phyloP scores from a whole-genome alignment of 2,329 filamentous ascomycete species.

The Aspergillus ustus region DNA sequence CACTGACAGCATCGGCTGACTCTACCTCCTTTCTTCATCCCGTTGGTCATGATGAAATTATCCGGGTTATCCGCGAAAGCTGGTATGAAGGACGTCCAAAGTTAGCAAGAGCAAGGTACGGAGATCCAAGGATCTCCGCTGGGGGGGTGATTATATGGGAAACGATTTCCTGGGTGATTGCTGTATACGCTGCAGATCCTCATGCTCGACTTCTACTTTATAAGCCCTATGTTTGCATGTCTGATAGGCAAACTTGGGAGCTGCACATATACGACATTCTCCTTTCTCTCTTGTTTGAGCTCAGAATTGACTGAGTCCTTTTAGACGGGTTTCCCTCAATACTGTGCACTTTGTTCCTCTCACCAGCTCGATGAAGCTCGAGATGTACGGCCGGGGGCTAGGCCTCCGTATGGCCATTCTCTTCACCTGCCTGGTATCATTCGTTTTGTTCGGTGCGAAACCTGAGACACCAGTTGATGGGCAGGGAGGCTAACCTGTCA shows the following conservation, averaged over 20 bases:
- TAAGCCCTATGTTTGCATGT: constrained; percentile 26
- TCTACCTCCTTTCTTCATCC: constrained; percentile 17
- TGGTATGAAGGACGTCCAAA: constrained; percentile 28
- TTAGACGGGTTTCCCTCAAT: constrained; percentile 3
- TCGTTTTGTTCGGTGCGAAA: constrained; percentile 32
- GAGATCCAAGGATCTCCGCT: neutral
- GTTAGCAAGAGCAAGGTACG: constrained; percentile 17
- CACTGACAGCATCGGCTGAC: constrained; percentile 24
- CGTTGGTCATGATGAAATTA: constrained; percentile 20
- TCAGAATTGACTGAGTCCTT: neutral
- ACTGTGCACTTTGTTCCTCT: constrained; percentile 2
- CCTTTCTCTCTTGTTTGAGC: neutral
- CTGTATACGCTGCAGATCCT: constrained; percentile 13
- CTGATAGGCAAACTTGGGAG: constrained; percentile 19
- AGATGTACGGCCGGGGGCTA: constrained; percentile 33
- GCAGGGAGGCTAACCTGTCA: constrained; percentile 15
- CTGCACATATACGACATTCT: constrained; percentile 20
- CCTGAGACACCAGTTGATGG: neutral
- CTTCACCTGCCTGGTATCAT: constrained; percentile 31
- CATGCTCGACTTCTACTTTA: constrained; percentile 14
- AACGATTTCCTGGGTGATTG: constrained; percentile 8
- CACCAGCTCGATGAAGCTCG: constrained; percentile 27
- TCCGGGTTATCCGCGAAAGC: constrained; percentile 19
- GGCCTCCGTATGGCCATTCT: constrained; percentile 33
- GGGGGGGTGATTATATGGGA: constrained; percentile 10